These are phyloP conservation scores for Heterococcus sp. DNA, from an alignment of 108 stramenopile genomes.

Conservation along the genomic window DNA sequence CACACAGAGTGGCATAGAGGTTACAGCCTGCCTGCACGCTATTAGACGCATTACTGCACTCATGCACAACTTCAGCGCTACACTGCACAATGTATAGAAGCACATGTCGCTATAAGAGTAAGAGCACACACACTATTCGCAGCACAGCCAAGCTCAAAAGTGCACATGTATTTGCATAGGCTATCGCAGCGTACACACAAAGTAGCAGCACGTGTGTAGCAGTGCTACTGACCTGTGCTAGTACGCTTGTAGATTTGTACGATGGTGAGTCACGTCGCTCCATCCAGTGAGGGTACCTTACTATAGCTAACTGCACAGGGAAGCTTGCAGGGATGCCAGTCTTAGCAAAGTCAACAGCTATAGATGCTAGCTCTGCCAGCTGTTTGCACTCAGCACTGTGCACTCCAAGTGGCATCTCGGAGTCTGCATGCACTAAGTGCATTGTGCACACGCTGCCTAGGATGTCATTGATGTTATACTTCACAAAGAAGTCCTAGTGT, in stretches of 20 bases:
- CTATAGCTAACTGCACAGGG: neutral
- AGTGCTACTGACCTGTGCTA: neutral
- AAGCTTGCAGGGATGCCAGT: conserved; percentile 13
- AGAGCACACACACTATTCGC: too few relatives aligned
- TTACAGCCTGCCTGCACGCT: too few relatives aligned
- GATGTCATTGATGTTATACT: conserved; percentile 35
- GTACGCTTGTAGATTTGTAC: neutral
- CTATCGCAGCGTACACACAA: neutral
- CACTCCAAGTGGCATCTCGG: neutral
- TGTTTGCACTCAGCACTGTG: conserved; percentile 2
- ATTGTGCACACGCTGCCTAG: conserved; percentile 16
- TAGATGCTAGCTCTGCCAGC: conserved; percentile 17
- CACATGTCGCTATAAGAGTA: too few relatives aligned
- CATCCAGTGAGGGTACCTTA: neutral
- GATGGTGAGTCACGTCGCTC: neutral
- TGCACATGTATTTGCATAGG: neutral
- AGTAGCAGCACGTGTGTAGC: neutral
- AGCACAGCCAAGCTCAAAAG: neutral
- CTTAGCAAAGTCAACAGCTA: conserved; percentile 28
- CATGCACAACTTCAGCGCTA: too few relatives aligned
- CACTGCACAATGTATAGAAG: too few relatives aligned
- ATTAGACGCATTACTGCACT: too few relatives aligned
- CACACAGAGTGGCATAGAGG: too few relatives aligned
- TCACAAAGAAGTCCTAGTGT: conserved; percentile 9
- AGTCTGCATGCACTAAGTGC: conserved; percentile 4